These are phyloP conservation scores for Chrysoporthe austroafricana DNA, from an alignment of 2,329 filamentous ascomycete genomes.

Conservation along the genomic window DNA sequence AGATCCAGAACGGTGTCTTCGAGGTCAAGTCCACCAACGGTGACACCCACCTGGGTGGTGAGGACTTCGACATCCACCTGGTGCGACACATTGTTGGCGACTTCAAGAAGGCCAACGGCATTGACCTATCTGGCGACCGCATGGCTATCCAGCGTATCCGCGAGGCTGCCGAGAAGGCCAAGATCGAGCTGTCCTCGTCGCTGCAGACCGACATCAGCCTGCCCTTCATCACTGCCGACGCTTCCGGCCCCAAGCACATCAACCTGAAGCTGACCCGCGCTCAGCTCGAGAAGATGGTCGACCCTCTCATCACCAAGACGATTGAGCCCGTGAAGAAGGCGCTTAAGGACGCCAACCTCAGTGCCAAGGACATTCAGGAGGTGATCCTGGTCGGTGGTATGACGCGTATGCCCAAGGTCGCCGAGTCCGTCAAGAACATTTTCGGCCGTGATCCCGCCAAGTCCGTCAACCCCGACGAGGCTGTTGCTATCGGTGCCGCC, in stretches of 20 bases:
- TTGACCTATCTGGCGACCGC: slow-evolving; percentile 88
- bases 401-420: slow-evolving; percentile 99
- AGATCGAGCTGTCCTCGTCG: slow-evolving; percentile 96
- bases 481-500: slow-evolving; percentile 94
- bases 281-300: slow-evolving; percentile 91
- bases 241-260: slow-evolving; percentile 97
- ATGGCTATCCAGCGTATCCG: slow-evolving; percentile 99
- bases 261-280: slow-evolving; percentile 91
- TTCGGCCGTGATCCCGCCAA: slow-evolving; percentile 97
- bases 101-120: slow-evolving; percentile 94
- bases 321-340: slow-evolving; percentile 95
- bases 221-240: slow-evolving; percentile 96
- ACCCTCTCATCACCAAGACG: slow-evolving; percentile 83
- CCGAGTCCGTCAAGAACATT: slow-evolving; percentile 93
- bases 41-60: slow-evolving; percentile 97
- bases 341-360: slow-evolving; percentile 89
- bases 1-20: slow-evolving; percentile 97
- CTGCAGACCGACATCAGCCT: slow-evolving; percentile 97
- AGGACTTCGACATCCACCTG: slow-evolving; percentile 95
- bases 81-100: slow-evolving; percentile 92
- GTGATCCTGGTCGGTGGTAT: slow-evolving; percentile 98
- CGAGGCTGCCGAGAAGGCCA: slow-evolving; percentile 98
- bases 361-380: slow-evolving; percentile 94
- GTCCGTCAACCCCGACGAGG: slow-evolving; percentile 98
- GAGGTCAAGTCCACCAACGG: slow-evolving; percentile 99